Evolutionary conservation across 2,329 filamentous ascomycete genomes (phyloP).

Genomic region (Chaetomium sp.): DNA sequence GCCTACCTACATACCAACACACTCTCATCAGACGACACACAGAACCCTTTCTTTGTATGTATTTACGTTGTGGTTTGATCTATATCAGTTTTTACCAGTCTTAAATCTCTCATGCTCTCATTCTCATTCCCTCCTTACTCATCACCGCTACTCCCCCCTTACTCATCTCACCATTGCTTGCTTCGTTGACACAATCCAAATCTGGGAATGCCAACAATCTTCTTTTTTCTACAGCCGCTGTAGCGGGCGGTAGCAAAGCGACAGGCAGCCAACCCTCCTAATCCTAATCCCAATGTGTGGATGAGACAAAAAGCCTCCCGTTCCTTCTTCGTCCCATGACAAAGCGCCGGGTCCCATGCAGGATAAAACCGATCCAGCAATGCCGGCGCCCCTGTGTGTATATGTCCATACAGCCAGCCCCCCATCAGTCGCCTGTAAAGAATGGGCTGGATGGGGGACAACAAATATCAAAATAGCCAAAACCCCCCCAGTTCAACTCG

Average conservation of each 20-base stretch:
- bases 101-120: neutral
- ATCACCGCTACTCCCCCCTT: neutral
- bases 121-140: neutral
- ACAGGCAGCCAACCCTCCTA: neutral
- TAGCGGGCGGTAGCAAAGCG: neutral
- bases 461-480: neutral
- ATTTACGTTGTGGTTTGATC: neutral
- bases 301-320: neutral
- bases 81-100: neutral
- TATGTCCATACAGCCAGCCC: neutral
- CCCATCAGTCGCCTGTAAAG: neutral
- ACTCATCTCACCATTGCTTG: neutral
- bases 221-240: neutral
- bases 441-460: neutral
- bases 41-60: neutral
- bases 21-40: neutral
- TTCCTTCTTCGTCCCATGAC: neutral
- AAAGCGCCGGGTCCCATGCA: slow-evolving; percentile 6
- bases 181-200: neutral
- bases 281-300: neutral
- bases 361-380: neutral
- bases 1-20: too few species aligned
- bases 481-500: neutral
- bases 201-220: neutral
- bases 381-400: neutral